These are phyloP conservation scores for Amphibolis antarctica DNA, from an alignment of 106 monocot species.

Conservation along the genomic window DNA sequence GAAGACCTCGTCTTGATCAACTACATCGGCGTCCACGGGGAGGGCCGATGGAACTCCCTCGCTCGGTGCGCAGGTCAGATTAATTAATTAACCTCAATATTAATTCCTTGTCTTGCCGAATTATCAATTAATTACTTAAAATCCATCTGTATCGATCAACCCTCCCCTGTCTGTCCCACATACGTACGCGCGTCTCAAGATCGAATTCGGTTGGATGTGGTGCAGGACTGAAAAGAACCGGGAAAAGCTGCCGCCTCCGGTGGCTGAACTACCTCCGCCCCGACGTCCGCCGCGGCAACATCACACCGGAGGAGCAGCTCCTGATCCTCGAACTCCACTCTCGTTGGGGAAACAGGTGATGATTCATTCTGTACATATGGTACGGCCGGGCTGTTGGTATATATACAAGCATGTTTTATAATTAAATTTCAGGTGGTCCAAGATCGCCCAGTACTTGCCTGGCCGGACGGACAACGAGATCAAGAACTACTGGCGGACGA, in stretches of 20 bases:
- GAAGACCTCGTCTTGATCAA: too few relatives aligned
- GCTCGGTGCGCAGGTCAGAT: too few relatives aligned
- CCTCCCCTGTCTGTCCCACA: too few relatives aligned
- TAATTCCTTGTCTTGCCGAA: too few relatives aligned
- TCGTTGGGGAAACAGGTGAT: constrained; percentile 26
- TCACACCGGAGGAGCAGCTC: constrained; percentile 26
- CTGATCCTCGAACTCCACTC: constrained; percentile 31
- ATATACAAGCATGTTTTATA: background rate
- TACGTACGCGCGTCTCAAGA: too few relatives aligned
- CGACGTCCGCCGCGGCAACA: constrained; percentile 24
- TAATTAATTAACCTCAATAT: too few relatives aligned
- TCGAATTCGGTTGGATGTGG: background rate
- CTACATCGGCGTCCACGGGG: too few relatives aligned
- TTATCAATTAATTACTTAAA: too few relatives aligned
- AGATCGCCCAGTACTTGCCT: constrained; percentile 28
- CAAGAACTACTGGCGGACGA: constrained; percentile 86
- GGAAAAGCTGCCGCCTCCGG: constrained; percentile 26
- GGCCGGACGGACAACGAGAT: constrained; percentile 48
- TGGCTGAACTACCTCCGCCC: constrained; percentile 28
- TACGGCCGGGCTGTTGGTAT: background rate
- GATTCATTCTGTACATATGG: background rate
- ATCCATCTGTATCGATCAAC: too few relatives aligned
- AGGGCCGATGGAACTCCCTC: too few relatives aligned
- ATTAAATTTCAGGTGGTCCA: constrained; percentile 21
- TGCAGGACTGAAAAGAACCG: constrained; percentile 26